A percentile compares a stretch with the other conserved stretches of the same genome.
Evolutionary conservation across 2,329 filamentous ascomycete genomes (phyloP).

Genomic region (Aspergillus terreus): DNA sequence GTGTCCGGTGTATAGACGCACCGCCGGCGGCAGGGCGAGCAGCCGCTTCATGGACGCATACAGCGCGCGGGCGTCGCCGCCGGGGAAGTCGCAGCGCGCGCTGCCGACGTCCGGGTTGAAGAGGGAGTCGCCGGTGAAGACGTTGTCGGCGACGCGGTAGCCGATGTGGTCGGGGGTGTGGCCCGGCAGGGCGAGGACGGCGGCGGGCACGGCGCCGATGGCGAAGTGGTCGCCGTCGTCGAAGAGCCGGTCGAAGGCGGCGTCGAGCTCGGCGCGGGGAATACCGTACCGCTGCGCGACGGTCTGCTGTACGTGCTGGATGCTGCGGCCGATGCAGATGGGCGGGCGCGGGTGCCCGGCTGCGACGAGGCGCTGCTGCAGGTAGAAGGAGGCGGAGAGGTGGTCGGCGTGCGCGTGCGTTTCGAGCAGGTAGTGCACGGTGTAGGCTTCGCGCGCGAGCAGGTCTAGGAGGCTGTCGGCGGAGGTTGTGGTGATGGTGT

Average conservation of each 20-base stretch:
- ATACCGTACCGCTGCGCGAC: conserved; percentile 52
- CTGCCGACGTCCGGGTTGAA: conserved; percentile 51
- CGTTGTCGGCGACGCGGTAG: conserved; percentile 49
- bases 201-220: conserved; percentile 47
- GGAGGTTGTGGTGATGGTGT: conserved; percentile 44
- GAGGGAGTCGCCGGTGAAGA: conserved; percentile 52
- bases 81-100: conserved; percentile 53
- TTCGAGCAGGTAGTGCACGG: conserved; percentile 51
- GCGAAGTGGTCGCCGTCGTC: conserved; percentile 52
- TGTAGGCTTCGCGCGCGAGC: conserved; percentile 43
- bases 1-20: conserved; percentile 51
- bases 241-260: conserved; percentile 53
- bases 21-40: conserved; percentile 39
- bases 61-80: conserved; percentile 42
- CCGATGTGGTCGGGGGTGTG: conserved; percentile 61
- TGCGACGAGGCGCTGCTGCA: conserved; percentile 43
- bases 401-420: conserved; percentile 62
- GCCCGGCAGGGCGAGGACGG: conserved; percentile 55
- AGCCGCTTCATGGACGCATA: conserved; percentile 44
- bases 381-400: conserved; percentile 54
- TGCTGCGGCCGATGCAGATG: conserved; percentile 56
- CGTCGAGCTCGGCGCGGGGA: conserved; percentile 38
- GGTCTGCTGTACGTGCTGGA: conserved; percentile 48
- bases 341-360: conserved; percentile 34
- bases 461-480: conserved; percentile 50